Evolutionary conservation across 345 rosid genomes (phyloP), one percentile per base, ranked within the genome.

Genomic region (Clarkia xantiana): DNA sequence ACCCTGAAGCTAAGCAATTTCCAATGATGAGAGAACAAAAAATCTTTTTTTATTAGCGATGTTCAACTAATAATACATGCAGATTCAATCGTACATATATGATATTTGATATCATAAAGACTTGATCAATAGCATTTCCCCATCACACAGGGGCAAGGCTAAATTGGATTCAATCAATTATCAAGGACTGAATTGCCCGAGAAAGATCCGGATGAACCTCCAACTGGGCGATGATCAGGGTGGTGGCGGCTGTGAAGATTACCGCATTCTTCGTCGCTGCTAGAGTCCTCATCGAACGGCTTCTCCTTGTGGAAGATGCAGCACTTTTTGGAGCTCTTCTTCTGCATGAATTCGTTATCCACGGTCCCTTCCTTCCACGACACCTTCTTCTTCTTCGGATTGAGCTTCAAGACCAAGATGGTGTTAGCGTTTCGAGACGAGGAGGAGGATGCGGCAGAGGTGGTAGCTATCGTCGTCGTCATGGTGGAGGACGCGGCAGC

Each of bases 341-440:
- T 91, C 68, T 84, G 84, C 99, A 91, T 74, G 53, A 84, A 78
- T 67, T 91, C 99, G 62, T 91, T 91, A 66, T 91, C 96, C 0
- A 91, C 86, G 40, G 96, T 91, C 54, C 94, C 99, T 13, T 78
- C 81, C 69, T 84, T 87, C 99, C 99, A 91, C 2, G 95, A 58
- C 42, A 91, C 96, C 70, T 72, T 81, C 87, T 86, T 90, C 80
- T 77, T 86, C 70, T 65, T 76, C 17, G 83, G 66, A 47, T 80
- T 85, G 47, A 83, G 48, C 53, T 49, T 49, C 53, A 49, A 40
- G 42, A 49, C 41, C 41, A 49, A 18, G 0, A 40, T 49, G 16
- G 53, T 29, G 39, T 49, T 49, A 7, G 41, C 20, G 54, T 29
- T 29, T 10, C 8, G 36, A 7, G 36, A 29, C 4, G 53, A 49